A percentile compares a stretch with the other conserved stretches of the same genome.
Conservation (phyloP, 2,329 filamentous ascomycete species). For the Zymoseptoria tritici region DNA sequence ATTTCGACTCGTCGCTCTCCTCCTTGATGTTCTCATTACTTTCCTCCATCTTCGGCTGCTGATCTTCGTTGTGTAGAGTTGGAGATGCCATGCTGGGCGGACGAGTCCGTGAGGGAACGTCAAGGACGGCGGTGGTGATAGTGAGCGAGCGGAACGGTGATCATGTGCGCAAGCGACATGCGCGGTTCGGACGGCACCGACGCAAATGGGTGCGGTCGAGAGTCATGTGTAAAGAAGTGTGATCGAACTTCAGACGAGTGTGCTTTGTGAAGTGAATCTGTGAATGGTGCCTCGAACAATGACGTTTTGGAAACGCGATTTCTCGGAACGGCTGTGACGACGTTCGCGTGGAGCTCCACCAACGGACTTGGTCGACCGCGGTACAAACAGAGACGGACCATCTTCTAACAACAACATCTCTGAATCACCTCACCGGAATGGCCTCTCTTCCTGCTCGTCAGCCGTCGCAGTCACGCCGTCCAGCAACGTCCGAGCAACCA, state of each 20-base stretch:
- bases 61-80: not conserved
- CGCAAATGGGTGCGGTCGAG: not conserved
- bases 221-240: not conserved
- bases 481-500: conserved; percentile 14
- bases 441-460: conserved; percentile 35
- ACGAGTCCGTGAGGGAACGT: not conserved
- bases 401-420: not conserved
- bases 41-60: not conserved
- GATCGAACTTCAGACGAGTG: not conserved
- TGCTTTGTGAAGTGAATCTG: not conserved
- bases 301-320: not conserved
- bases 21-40: not conserved
- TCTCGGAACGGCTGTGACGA: not conserved
- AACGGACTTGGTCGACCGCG: too few relatives aligned
- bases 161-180: not conserved
- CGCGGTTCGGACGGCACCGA: not conserved
- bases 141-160: not conserved
- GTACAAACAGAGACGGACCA: not conserved
- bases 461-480: conserved; percentile 15
- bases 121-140: not conserved
- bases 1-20: not conserved
- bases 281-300: not conserved
- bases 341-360: not conserved
- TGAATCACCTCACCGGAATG: conserved; percentile 25
- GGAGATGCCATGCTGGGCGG: conserved; percentile 2